Base-by-base conservation (phyloP, 2,329 filamentous ascomycete genomes). In the Claviceps digitariae region DNA sequence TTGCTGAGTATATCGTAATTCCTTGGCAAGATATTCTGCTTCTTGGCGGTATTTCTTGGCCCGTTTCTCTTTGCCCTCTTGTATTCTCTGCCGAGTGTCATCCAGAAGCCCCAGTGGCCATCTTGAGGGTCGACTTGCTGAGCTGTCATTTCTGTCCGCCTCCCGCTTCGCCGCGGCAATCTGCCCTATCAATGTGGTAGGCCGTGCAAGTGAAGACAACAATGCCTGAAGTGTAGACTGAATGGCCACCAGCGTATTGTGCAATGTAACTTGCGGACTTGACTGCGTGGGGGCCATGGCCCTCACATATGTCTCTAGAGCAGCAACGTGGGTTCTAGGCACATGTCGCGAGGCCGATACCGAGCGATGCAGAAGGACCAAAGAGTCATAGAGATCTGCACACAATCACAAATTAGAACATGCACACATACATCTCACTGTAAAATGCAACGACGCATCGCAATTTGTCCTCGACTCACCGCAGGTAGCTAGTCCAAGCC, bases 1-100 rank as follows among this genome's bases (percentile, higher is more conserved):
- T 67, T 94, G 88, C 70, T 96, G 91, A 48, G 90, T 95, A 67
- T 93, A 95, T 50, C 89, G 75, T 53, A 98, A 72, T 68, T 98
- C 93, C 51, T 81, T 81, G 0, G 85, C 84, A n/a, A 95, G 69
- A 45, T 82, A 79, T 21, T 84, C 79, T 12, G 87, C 78, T 64
- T 96, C 88, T 20, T 75, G 69, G 57, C 84, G 79, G 23, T 80
- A 81, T 57, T 83, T 82, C 15, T 80, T 77, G 40, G 88, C 87
- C 61, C 86, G 88, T 58, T 87, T 84, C 69, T 90, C 87, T 45
- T 87, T 86, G 54, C 97, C 93, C 57, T 89, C 84, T 60, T 90
- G 85, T 10, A 90, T 76, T 31, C 87, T 82, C 64, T 87, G 84
- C 21, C 91, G 78, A 1, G 90, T 89, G 59, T 97, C 93, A 64